Percentiles rank a stretch among this genome's conserved stretches.
phyloP scores from a whole-genome alignment of 306 rosid species.

The Begonia masoniana region DNA sequence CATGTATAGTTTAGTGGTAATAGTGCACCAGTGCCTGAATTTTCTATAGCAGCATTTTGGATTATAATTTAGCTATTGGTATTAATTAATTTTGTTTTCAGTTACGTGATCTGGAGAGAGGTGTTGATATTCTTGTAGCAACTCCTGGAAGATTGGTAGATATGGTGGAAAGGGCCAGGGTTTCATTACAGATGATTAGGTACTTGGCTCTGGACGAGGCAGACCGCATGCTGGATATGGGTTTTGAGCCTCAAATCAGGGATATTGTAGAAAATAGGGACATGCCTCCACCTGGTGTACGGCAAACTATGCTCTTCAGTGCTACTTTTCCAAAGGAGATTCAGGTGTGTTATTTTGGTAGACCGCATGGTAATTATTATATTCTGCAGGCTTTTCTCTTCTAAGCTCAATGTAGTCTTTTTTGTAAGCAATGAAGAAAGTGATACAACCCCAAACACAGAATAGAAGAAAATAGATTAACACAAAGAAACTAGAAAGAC shows the following conservation, averaged over 20 bases:
- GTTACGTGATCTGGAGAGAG: conserved; percentile 88
- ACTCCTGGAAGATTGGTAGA: conserved; percentile 95
- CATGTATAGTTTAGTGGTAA: too few relatives aligned
- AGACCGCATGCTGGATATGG: conserved; percentile 77
- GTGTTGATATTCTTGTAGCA: conserved; percentile 92
- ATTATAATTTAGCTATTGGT: conserved; percentile 3
- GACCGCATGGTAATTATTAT: too few relatives aligned
- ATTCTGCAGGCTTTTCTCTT: not conserved
- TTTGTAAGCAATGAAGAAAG: too few relatives aligned
- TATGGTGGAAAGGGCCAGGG: conserved; percentile 81
- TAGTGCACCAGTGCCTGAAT: too few relatives aligned
- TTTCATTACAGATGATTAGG: conserved; percentile 60
- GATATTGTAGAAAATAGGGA: conserved; percentile 78
- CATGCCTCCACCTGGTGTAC: conserved; percentile 72
- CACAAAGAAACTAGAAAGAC: too few relatives aligned
- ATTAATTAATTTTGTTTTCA: conserved; percentile 20
- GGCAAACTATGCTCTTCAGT: conserved; percentile 86
- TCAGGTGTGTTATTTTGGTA: conserved; percentile 33
- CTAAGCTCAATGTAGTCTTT: not conserved
- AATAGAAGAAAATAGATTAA: too few relatives aligned
- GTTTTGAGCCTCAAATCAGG: conserved; percentile 72
- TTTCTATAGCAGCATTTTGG: too few relatives aligned
- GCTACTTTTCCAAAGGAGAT: conserved; percentile 87
- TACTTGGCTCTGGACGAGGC: conserved; percentile 74
- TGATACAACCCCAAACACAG: too few relatives aligned